Conservation (phyloP, 1,284 basidiomycete species). For the Rhodotorula mucilaginosa region DNA sequence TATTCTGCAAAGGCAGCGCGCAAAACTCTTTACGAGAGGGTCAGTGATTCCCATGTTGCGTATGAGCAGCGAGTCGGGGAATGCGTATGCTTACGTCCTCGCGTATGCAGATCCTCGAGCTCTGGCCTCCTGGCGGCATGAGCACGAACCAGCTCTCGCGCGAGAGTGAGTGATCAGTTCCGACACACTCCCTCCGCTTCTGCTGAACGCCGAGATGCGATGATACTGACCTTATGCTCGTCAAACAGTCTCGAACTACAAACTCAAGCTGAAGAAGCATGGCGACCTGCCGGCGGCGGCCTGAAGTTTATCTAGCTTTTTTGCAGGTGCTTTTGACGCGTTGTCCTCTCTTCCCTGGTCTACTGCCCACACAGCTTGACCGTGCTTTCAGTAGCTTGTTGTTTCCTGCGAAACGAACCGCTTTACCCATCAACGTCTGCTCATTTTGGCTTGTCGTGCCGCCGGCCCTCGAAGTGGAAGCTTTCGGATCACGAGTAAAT, state of each 20-base stretch:
- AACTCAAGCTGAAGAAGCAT: slow-evolving; percentile 25
- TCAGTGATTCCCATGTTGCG: not conserved
- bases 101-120: slow-evolving; percentile 25
- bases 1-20: slow-evolving; percentile 34
- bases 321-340: no score
- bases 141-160: slow-evolving; percentile 42
- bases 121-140: slow-evolving; percentile 40
- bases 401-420: no score
- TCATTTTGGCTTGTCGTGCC: not conserved
- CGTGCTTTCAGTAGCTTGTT: no score
- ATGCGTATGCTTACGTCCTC: not conserved
- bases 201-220: not conserved
- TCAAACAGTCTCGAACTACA: slow-evolving; percentile 26
- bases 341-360: no score
- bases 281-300: slow-evolving; percentile 12
- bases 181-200: not conserved
- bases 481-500: not conserved
- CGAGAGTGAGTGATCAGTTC: slow-evolving; percentile 34
- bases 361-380: no score
- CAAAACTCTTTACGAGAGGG: slow-evolving; percentile 37
- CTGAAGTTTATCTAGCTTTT: no score
- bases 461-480: no score
- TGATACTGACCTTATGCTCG: fast-evolving
- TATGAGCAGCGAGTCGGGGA: no score
- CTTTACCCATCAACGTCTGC: no score